These are phyloP conservation scores for Skeletonema costatum DNA, from an alignment of 108 stramenopile genomes.

Conservation along the genomic window DNA sequence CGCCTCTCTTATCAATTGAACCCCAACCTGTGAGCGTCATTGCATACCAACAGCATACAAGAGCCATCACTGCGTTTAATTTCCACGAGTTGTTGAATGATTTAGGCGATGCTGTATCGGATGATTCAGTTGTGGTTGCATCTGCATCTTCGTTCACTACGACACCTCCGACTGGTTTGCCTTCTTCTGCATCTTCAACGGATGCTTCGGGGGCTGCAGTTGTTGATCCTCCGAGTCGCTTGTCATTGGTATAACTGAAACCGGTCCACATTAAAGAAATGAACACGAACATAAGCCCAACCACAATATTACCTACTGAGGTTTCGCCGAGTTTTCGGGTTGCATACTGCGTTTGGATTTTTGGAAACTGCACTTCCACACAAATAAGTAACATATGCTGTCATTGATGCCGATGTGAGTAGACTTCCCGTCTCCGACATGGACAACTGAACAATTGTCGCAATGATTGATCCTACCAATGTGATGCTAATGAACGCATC, in stretches of 20 bases:
- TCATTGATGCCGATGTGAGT: conserved; percentile 80
- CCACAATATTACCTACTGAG: conserved; percentile 62
- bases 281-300: conserved; percentile 80
- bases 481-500: conserved; percentile 87
- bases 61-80: conserved; percentile 81
- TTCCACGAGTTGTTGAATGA: conserved; percentile 68
- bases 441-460: conserved; percentile 67
- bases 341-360: conserved; percentile 83
- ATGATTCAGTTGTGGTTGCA: neutral
- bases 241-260: conserved; percentile 67
- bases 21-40: conserved; percentile 96
- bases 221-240: conserved; percentile 24
- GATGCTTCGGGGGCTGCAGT: conserved; percentile 26
- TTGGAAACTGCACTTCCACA: conserved; percentile 73
- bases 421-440: conserved; percentile 78
- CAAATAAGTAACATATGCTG: conserved; percentile 86
- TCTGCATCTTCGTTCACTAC: conserved; percentile 34
- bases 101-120: neutral
- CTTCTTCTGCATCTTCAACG: neutral
- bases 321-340: conserved; percentile 78
- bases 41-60: conserved; percentile 84
- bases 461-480: conserved; percentile 57
- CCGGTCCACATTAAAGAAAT: conserved; percentile 85
- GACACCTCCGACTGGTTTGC: conserved; percentile 49
- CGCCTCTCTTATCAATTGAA: conserved; percentile 64